phyloP scores from a whole-genome alignment of 2,329 filamentous ascomycete species.

The Clonostachys rhizophaga region DNA sequence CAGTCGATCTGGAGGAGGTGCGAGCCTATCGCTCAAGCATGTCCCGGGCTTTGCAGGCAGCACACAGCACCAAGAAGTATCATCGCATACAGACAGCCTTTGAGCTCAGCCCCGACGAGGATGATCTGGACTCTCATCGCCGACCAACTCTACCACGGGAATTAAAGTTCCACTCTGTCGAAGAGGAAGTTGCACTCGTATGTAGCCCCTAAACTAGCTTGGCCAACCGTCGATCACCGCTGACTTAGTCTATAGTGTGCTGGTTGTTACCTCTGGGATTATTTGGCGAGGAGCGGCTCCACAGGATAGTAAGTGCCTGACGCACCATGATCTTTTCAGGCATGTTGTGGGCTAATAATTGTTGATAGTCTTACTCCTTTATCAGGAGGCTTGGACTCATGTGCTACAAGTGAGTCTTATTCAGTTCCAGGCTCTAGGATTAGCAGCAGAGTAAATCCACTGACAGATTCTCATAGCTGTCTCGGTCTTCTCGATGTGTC shows the following conservation, averaged over 20 bases:
- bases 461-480: constrained; percentile 5
- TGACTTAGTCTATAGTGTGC: neutral
- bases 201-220: neutral
- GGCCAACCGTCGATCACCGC: neutral
- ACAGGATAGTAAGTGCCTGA: constrained; percentile 44
- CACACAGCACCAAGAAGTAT: neutral
- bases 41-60: constrained; percentile 49
- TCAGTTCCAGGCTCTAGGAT: neutral
- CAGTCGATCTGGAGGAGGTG: constrained; percentile 67
- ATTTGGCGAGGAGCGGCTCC: constrained; percentile 40
- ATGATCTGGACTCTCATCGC: neutral
- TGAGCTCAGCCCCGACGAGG: constrained; percentile 1
- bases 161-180: neutral
- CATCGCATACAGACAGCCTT: neutral
- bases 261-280: constrained; percentile 45
- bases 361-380: constrained; percentile 21
- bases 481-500: constrained; percentile 43
- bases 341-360: neutral
- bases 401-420: constrained; percentile 7
- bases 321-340: neutral
- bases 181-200: neutral
- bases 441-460: neutral
- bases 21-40: constrained; percentile 50
- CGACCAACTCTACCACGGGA: neutral
- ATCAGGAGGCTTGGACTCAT: constrained; percentile 23